phyloP scores from a whole-genome alignment of 768 basidiomycete species.

The Boletus bicolor region DNA sequence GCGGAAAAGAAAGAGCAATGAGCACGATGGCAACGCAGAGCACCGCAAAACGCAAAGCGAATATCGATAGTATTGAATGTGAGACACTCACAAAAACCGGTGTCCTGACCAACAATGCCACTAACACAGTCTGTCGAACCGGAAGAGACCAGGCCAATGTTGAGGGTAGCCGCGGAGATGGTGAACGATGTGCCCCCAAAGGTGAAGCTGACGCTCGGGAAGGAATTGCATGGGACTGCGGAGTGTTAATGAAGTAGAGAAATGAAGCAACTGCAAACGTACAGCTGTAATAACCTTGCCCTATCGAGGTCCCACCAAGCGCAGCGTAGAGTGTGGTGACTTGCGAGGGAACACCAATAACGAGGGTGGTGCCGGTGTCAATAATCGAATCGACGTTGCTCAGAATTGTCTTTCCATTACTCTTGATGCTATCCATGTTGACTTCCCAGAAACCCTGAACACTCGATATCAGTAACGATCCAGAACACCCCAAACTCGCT shows the following conservation, averaged over 20 bases:
- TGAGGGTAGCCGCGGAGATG: slow-evolving; percentile 33
- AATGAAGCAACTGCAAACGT: slow-evolving; percentile 10
- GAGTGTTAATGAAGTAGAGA: neutral
- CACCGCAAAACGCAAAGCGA: too few species aligned
- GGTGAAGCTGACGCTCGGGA: slow-evolving; percentile 28
- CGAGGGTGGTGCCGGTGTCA: slow-evolving; percentile 21
- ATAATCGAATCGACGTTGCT: slow-evolving; percentile 13
- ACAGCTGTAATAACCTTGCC: slow-evolving; percentile 34
- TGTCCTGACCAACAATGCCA: slow-evolving; percentile 19
- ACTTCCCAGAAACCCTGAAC: slow-evolving; percentile 21
- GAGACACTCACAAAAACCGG: neutral
- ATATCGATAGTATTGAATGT: neutral
- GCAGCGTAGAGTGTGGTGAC: slow-evolving; percentile 21
- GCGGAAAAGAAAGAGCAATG: neutral
- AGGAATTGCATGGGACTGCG: slow-evolving; percentile 30
- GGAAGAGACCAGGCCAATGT: slow-evolving; percentile 32
- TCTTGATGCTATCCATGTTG: slow-evolving; percentile 5
- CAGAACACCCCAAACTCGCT: neutral
- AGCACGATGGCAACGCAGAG: slow-evolving; percentile 3
- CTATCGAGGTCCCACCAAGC: slow-evolving; percentile 25
- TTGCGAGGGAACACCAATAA: slow-evolving; percentile 3
- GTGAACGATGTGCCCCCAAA: slow-evolving; percentile 37
- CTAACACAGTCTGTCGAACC: slow-evolving; percentile 32
- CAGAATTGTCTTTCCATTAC: slow-evolving; percentile 1
- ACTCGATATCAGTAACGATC: neutral